Percentiles rank a stretch among this genome's conserved stretches.
Conservation (phyloP, 1,284 basidiomycete species). For the Trichosporon faecale region DNA sequence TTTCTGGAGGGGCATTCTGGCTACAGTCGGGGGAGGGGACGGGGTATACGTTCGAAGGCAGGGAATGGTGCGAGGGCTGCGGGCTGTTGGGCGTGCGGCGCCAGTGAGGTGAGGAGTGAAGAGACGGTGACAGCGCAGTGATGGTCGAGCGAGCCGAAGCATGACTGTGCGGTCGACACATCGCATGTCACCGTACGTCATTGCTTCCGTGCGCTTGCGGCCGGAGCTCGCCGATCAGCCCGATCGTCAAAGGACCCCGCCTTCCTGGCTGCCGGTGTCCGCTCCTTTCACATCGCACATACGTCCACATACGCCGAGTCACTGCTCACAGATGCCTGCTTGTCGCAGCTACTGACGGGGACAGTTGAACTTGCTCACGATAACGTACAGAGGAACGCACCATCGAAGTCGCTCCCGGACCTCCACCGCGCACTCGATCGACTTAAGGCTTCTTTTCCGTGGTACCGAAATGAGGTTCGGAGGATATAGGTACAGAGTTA, state of each 20-base stretch:
- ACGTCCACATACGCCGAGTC: too few relatives aligned
- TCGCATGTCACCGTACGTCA: neutral
- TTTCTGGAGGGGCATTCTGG: neutral
- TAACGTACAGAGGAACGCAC: too few relatives aligned
- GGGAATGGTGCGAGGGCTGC: neutral
- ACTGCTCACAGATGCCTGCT: too few relatives aligned
- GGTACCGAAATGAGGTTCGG: neutral
- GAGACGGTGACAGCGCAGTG: neutral
- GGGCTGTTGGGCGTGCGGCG: neutral
- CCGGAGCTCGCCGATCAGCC: slow-evolving; percentile 6
- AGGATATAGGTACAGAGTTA: neutral
- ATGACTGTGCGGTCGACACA: neutral
- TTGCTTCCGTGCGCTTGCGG: neutral
- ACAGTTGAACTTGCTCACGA: too few relatives aligned
- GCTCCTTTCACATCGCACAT: too few relatives aligned
- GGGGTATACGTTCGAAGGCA: neutral
- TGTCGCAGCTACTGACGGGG: too few relatives aligned
- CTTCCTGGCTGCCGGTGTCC: neutral
- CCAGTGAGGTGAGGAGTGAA: neutral
- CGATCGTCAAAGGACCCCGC: neutral
- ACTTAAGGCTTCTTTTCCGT: neutral
- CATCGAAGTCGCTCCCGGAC: too few relatives aligned
- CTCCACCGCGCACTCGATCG: neutral
- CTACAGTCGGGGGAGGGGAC: neutral
- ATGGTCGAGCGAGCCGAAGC: neutral